Base-by-base conservation (phyloP, 2,329 filamentous ascomycete species). In the Aspergillus unguis region DNA sequence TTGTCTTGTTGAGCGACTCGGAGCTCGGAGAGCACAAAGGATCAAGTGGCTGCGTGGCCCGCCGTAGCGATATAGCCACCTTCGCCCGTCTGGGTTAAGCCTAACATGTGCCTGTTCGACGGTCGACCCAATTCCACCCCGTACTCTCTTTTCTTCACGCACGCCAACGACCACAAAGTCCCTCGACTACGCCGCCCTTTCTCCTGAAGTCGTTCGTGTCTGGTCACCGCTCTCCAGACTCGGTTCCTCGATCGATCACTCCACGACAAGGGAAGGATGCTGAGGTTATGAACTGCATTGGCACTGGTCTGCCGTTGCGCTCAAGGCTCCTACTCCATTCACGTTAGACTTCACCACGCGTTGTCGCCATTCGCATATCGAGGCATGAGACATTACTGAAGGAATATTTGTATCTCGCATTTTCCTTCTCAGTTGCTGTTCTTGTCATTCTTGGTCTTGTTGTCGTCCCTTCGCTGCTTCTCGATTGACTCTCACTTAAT, bases 231-330 rank as follows among this genome's bases (percentile, higher is more conserved):
- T 52, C 38, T 29, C 42, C 51, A 53, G 52, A 54, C 54, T 51
- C 50, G 35, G 45, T 46, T 44, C 43, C 50, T 52, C 52, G 33
- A 57, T 47, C 48, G 44, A 55, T 42, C 54, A 44, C 53, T 45
- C 56, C 47, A 52, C 53, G 31, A 52, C 48, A 47, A 58, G 60
- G 55, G 63, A 68, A 54, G 52, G 47, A 72, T 72, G 69, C 61
- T 68, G 65, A 72, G 67, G 69, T 62, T 65, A 72, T 72, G 69
- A 70, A 64, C 62, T 60, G 54, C 65, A 66, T 62, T 67, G 67
- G 65, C 67, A 67, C 59, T 66, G 64, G 65, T 59, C 68, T 70
- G 59, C 62, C 62, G 60, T 68, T 71, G 70, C 70, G 70, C 70
- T 69, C 67, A 68, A 64, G 65, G 66, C 70, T 70, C 65, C 67